A percentile compares a stretch with the other conserved stretches of the same genome.
Conservation (phyloP, 768 basidiomycete species). For the Tremella mesenterica region DNA sequence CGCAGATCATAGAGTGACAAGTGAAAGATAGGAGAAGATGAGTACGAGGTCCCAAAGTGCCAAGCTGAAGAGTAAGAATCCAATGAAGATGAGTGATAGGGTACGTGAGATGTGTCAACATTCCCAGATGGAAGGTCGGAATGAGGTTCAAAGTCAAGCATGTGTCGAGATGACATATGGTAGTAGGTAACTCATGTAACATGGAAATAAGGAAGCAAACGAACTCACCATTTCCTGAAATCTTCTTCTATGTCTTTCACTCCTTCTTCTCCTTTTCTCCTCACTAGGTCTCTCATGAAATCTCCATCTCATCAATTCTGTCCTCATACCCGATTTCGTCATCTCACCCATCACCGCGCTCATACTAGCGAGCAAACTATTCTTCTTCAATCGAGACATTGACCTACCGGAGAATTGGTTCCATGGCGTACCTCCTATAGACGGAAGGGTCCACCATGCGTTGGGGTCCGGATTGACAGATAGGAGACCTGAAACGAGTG, state of each 20-base stretch:
- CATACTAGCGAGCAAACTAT: neutral
- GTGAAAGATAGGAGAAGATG: too few relatives aligned
- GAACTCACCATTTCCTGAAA: slow-evolving; percentile 7
- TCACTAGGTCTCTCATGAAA: slow-evolving; percentile 9
- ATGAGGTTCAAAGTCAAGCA: neutral
- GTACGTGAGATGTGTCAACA: too few relatives aligned
- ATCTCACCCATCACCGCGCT: neutral
- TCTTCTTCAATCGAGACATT: neutral
- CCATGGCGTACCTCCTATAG: neutral
- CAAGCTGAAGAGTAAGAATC: too few relatives aligned
- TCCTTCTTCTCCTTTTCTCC: neutral
- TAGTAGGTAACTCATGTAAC: neutral
- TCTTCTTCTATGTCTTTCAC: slow-evolving; percentile 7
- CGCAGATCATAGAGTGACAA: neutral
- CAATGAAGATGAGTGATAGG: too few relatives aligned
- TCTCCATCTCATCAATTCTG: neutral
- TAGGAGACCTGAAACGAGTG: neutral
- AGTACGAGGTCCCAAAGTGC: too few relatives aligned
- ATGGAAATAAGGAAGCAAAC: neutral
- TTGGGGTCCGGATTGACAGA: neutral
- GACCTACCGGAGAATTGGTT: neutral
- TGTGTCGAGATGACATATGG: neutral
- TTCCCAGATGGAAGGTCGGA: neutral
- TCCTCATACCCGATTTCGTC: neutral
- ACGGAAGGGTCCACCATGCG: neutral